Percentiles rank a stretch among this genome's conserved stretches.
These are phyloP conservation scores for Alternaria sp. DNA, from an alignment of 2,329 filamentous ascomycete genomes.

Conservation along the genomic window DNA sequence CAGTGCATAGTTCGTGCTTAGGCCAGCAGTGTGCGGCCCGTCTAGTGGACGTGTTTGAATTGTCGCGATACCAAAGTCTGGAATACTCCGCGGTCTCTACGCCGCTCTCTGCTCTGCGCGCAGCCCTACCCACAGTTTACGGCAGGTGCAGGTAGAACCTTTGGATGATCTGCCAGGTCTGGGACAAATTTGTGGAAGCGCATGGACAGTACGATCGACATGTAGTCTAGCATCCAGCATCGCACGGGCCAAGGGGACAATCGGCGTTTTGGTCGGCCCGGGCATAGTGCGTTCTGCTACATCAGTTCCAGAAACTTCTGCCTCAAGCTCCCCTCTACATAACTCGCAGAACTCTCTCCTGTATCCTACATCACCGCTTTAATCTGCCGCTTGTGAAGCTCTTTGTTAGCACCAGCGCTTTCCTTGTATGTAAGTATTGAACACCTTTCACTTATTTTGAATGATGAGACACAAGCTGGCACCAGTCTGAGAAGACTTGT, in stretches of 20 bases:
- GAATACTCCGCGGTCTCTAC: neutral
- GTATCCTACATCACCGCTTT: constrained; percentile 5
- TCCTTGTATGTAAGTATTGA: constrained; percentile 23
- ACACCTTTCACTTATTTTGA: constrained; percentile 16
- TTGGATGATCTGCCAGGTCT: neutral
- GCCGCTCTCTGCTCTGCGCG: neutral
- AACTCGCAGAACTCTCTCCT: constrained; percentile 19
- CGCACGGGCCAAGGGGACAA: constrained; percentile 9
- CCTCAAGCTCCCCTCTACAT: constrained; percentile 25
- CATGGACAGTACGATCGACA: too few species aligned
- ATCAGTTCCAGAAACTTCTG: constrained; percentile 41
- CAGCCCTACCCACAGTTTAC: neutral
- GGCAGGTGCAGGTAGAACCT: neutral
- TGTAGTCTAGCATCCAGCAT: neutral
- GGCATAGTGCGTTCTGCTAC: constrained; percentile 15
- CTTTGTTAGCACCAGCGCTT: constrained; percentile 2
- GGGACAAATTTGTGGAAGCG: neutral
- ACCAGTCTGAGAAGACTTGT: constrained; percentile 73
- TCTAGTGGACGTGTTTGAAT: too few species aligned
- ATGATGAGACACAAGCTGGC: constrained; percentile 71
- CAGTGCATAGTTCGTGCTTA: neutral
- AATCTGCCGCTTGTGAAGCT: constrained; percentile 6
- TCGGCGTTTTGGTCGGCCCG: constrained; percentile 24
- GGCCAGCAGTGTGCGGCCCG: neutral
- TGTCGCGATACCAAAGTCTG: neutral